phyloP scores from a whole-genome alignment of 1,139 yeast genomes.

The Saccharomyces hybrid region DNA sequence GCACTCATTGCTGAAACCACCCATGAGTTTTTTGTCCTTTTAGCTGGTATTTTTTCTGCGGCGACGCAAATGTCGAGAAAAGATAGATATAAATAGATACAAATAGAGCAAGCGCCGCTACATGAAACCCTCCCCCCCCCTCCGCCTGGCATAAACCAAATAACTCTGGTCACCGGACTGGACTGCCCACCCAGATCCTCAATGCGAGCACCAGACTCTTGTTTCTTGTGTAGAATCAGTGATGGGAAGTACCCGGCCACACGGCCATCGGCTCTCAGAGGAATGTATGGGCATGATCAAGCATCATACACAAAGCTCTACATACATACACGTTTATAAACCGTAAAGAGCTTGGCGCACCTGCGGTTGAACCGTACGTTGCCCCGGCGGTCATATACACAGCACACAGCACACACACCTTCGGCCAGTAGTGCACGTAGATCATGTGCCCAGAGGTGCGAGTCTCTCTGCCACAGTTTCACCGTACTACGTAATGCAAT shows the following conservation, averaged over 20 bases:
- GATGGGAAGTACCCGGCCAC: background rate
- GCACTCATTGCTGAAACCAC: conserved; percentile 5
- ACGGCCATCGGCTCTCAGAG: background rate
- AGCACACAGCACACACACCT: background rate
- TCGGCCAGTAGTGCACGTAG: background rate
- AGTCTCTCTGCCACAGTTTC: background rate
- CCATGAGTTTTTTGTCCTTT: background rate
- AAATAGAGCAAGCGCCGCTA: background rate
- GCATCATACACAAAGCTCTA: background rate
- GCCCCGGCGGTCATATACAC: background rate
- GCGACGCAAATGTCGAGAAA: background rate
- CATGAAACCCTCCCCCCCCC: background rate
- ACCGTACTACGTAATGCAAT: background rate
- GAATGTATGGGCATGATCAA: background rate
- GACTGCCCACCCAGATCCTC: background rate
- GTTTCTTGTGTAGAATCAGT: background rate
- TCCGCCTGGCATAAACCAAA: background rate
- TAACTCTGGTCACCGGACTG: background rate
- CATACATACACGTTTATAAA: background rate
- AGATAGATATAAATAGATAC: background rate
- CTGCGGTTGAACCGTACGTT: background rate
- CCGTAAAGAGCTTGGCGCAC: background rate
- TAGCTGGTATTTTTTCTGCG: background rate
- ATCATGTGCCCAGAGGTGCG: background rate
- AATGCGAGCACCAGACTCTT: background rate